Evolutionary conservation across 169 alveolate species (phyloP), one percentile per base, ranked within the genome.

Genomic region (Miamiensis avidus): DNA sequence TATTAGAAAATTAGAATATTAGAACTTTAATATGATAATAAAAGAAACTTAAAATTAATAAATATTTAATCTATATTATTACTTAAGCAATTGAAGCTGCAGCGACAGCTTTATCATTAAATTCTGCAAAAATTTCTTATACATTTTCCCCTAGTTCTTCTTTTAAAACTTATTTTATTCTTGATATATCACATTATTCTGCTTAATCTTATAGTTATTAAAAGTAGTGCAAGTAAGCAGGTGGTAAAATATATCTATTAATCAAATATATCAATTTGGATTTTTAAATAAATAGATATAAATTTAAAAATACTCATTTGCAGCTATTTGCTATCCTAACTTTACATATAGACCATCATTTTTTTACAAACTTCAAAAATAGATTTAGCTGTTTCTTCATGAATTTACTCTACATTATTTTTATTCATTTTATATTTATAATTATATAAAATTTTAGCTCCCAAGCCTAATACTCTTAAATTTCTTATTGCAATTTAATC

Each of bases 331-430:
- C 31, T 86, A 65, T 30, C 90, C 90, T 75, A 86, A 86, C 30
- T 86, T 86, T 4, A 86, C 90, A 81, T 86, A 86, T 75, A 86
- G 29, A 30, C 90, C 90, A 75, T 86, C 90, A 75, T 86, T 86
- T 0, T 34, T 25, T 75, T 74, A 81, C 90, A 86, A 33, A 84
- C 64, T 30, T 86, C 81, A 31, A 81, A 86, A 34, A 86, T 31
- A 20, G 73, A 82, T 34, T 74, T 49, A 11, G 90, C 90, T 16
- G 78, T 79, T 31, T 75, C 81, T 64, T 86, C 90, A 33, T 86
- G 90, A 20, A 86, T 81, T 74, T 73, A 31, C 25, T 86, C 81
- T 28, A 84, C 90, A 75, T 75, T 86, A 32, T 86, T 83, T 0
- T 86, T 83, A 31, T 29, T 64, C 25, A 86, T 81, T 6, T 82